A percentile compares a stretch with the other conserved stretches of the same genome.
phyloP scores from a whole-genome alignment of 2,329 filamentous ascomycete genomes.

The Calycina marina region DNA sequence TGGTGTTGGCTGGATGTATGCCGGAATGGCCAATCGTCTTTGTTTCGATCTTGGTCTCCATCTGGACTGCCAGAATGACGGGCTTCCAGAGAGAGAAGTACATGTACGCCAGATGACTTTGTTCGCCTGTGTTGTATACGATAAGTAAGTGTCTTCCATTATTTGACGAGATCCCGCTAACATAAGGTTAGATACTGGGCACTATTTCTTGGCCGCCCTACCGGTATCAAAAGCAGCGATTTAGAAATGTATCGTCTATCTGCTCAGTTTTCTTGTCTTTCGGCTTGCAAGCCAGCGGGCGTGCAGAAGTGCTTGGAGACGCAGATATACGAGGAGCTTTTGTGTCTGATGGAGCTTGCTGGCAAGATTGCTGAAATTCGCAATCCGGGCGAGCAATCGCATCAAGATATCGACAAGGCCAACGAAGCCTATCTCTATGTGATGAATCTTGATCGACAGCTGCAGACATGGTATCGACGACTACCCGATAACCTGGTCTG shows the following conservation, averaged over 20 bases:
- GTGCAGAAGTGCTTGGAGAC: slow-evolving; percentile 22
- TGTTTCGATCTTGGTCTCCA: slow-evolving; percentile 35
- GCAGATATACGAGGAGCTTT: slow-evolving; percentile 34
- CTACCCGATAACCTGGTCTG: slow-evolving; percentile 33
- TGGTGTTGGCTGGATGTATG: slow-evolving; percentile 39
- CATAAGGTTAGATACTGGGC: slow-evolving; percentile 28
- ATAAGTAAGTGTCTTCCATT: slow-evolving; percentile 24
- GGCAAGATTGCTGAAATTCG: slow-evolving; percentile 34
- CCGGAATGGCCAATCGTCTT: slow-evolving; percentile 31
- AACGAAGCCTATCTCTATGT: slow-evolving; percentile 34
- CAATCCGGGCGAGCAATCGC: slow-evolving; percentile 20
- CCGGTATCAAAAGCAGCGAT: slow-evolving; percentile 37
- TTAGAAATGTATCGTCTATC: slow-evolving; percentile 33
- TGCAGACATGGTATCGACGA: slow-evolving; percentile 38
- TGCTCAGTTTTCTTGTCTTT: slow-evolving; percentile 29
- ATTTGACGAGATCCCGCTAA: neutral
- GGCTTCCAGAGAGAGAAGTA: slow-evolving; percentile 31
- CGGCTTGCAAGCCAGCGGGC: slow-evolving; percentile 24
- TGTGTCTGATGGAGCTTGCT: slow-evolving; percentile 40
- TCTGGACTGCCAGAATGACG: slow-evolving; percentile 28
- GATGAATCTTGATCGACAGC: slow-evolving; percentile 35
- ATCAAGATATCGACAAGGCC: slow-evolving; percentile 23
- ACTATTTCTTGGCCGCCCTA: slow-evolving; percentile 37
- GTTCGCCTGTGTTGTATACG: slow-evolving; percentile 36
- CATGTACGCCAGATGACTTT: slow-evolving; percentile 36